These are phyloP conservation scores for Trifolium dubium DNA, from an alignment of 306 rosid genomes.

Conservation along the genomic window DNA sequence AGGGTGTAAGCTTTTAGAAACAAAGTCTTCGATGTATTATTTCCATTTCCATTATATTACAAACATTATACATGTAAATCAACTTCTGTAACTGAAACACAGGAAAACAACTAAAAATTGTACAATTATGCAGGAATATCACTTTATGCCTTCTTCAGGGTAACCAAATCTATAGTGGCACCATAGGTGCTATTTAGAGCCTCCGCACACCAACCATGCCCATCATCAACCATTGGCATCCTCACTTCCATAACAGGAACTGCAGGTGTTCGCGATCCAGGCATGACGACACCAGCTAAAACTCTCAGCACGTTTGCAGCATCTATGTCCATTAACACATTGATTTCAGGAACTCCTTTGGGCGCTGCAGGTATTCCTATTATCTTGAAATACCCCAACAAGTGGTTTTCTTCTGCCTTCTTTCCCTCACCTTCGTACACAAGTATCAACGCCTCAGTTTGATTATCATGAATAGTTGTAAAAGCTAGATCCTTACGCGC, in stretches of 20 bases:
- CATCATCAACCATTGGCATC: constrained; percentile 87
- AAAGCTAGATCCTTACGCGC: constrained; percentile 70
- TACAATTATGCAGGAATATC: background rate
- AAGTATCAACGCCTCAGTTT: constrained; percentile 69
- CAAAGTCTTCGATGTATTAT: background rate
- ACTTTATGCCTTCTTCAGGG: constrained; percentile 54
- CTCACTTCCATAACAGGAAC: constrained; percentile 81
- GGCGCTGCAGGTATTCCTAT: constrained; percentile 71
- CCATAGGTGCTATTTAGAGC: constrained; percentile 69
- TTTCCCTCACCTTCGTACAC: constrained; percentile 81
- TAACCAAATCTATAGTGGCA: constrained; percentile 62
- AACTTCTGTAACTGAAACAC: background rate
- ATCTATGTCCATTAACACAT: constrained; percentile 81
- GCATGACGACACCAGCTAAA: constrained; percentile 63
- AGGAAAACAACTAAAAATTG: background rate
- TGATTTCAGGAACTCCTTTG: constrained; percentile 74
- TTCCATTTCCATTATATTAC: constrained; percentile 39
- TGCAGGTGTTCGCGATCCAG: constrained; percentile 57
- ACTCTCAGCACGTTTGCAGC: constrained; percentile 71
- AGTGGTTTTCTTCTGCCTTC: constrained; percentile 65
- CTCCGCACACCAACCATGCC: constrained; percentile 89
- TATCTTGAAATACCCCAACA: constrained; percentile 83
- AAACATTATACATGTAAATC: constrained; percentile 21
- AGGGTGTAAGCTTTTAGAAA: background rate
- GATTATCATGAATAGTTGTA: constrained; percentile 76